These are phyloP conservation scores for Dothideomycetidae sp. DNA, from an alignment of 2,329 filamentous ascomycete species.

Conservation along the genomic window DNA sequence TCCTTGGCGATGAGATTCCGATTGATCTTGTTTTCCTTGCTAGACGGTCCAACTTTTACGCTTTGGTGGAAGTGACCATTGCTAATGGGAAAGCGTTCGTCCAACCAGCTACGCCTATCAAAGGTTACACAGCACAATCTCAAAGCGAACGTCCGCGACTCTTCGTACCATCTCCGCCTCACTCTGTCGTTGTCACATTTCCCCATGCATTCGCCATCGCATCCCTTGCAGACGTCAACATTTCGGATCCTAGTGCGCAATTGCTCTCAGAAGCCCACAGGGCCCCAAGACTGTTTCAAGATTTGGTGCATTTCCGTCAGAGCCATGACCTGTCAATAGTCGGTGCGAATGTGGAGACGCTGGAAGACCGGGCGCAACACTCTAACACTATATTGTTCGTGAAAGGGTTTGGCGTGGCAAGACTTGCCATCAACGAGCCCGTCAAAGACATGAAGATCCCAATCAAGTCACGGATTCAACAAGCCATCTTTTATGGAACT, in stretches of 20 bases:
- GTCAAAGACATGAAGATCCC: constrained; percentile 47
- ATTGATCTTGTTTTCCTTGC: constrained; percentile 31
- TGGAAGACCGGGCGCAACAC: constrained; percentile 22
- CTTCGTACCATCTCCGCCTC: constrained; percentile 61
- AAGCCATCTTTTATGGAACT: constrained; percentile 84
- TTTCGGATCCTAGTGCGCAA: constrained; percentile 60
- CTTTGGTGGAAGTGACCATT: constrained; percentile 58
- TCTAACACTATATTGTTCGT: constrained; percentile 39
- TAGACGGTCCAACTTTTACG: constrained; percentile 42
- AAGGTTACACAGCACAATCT: constrained; percentile 34
- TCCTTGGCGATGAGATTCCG: constrained; percentile 35
- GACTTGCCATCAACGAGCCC: constrained; percentile 40
- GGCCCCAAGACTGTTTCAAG: constrained; percentile 59
- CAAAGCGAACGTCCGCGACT: constrained; percentile 40
- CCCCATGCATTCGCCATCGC: constrained; percentile 63
- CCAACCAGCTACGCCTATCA: constrained; percentile 53
- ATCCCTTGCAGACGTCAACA: constrained; percentile 51
- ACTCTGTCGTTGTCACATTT: constrained; percentile 73
- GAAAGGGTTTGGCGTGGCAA: constrained; percentile 43
- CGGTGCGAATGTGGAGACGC: constrained; percentile 35
- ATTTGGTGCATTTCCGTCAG: constrained; percentile 63
- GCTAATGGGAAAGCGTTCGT: constrained; percentile 40
- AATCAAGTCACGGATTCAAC: constrained; percentile 78
- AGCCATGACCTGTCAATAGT: constrained; percentile 36
- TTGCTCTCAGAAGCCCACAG: constrained; percentile 53